A percentile compares a stretch with the other conserved stretches of the same genome.
phyloP scores from a whole-genome alignment of 768 basidiomycete genomes.

The Calocybe gangraenosa region DNA sequence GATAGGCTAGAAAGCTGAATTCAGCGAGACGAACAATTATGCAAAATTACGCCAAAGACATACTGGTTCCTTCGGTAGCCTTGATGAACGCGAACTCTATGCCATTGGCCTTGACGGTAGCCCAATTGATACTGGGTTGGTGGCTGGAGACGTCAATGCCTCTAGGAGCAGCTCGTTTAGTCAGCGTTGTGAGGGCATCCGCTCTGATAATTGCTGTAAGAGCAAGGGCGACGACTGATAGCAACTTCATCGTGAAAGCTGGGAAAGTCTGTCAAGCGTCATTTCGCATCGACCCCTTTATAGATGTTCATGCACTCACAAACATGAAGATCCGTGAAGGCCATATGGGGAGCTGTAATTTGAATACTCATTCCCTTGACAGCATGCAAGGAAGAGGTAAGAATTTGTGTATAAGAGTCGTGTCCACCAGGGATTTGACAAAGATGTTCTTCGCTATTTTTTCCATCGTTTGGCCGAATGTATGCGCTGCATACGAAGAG shows the following conservation, averaged over 20 bases:
- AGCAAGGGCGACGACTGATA: slow-evolving; percentile 13
- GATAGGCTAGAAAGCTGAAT: too few relatives aligned
- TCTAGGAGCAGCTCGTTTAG: slow-evolving; percentile 34
- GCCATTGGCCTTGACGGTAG: slow-evolving; percentile 44
- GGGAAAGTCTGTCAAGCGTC: neutral
- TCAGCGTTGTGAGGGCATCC: slow-evolving; percentile 1
- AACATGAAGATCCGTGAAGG: neutral
- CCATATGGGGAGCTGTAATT: slow-evolving; percentile 4
- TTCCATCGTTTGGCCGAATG: neutral
- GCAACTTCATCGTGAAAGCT: slow-evolving; percentile 14
- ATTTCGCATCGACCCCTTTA: neutral
- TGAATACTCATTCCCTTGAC: slow-evolving; percentile 3
- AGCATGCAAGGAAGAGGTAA: neutral
- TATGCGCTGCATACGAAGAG: neutral
- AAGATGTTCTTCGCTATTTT: neutral
- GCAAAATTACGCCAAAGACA: neutral
- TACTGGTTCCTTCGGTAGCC: slow-evolving; percentile 47
- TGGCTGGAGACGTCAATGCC: slow-evolving; percentile 56
- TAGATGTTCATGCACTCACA: slow-evolving; percentile 1
- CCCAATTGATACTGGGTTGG: slow-evolving; percentile 50
- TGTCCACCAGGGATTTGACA: neutral
- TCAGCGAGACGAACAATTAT: too few relatives aligned
- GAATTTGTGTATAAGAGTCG: neutral
- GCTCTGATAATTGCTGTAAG: slow-evolving; percentile 8
- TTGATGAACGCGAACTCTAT: slow-evolving; percentile 61